Percentiles rank a stretch among this genome's conserved stretches.
These are phyloP conservation scores for Gyromitra esculenta DNA, from an alignment of 2,329 filamentous ascomycete species.

Conservation along the genomic window DNA sequence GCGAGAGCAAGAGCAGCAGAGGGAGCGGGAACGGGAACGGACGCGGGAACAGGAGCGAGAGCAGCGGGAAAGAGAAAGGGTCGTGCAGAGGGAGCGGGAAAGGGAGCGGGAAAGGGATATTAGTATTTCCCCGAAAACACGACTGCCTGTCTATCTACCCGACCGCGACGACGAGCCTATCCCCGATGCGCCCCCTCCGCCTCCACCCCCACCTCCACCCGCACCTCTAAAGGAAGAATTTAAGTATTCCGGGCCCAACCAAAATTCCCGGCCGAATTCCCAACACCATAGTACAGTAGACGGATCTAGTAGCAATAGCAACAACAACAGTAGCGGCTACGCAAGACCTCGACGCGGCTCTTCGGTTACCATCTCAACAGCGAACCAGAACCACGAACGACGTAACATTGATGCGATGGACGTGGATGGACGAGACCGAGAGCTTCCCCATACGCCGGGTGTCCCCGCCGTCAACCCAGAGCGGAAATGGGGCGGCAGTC, in stretches of 20 bases:
- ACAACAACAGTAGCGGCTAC: constrained; percentile 37
- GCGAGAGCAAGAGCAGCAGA: constrained; percentile 45
- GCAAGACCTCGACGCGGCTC: constrained; percentile 40
- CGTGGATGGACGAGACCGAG: constrained; percentile 45
- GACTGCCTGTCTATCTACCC: constrained; percentile 62
- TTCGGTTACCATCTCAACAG: constrained; percentile 17
- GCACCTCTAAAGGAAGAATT: constrained; percentile 35
- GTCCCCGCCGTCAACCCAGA: constrained; percentile 31
- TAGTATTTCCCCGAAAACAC: constrained; percentile 82
- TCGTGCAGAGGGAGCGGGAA: constrained; percentile 62
- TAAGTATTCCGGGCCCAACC: constrained; percentile 23
- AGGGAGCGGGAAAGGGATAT: constrained; percentile 69
- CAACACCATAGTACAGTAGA: constrained; percentile 32
- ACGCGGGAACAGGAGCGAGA: constrained; percentile 11
- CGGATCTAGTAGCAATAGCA: constrained; percentile 25
- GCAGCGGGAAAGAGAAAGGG: constrained; percentile 24
- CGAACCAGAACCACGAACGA: constrained; percentile 46
- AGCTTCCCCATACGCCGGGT: constrained; percentile 7
- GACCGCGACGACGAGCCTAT: constrained; percentile 48
- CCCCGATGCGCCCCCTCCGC: constrained; percentile 34
- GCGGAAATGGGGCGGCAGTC: constrained; percentile 52
- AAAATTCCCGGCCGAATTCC: constrained; percentile 48
- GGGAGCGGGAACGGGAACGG: constrained; percentile 35
- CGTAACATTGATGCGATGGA: constrained; percentile 53
- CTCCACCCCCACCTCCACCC: not conserved